Conservation (phyloP, 306 rosid genomes). For the Parietaria judaica region DNA sequence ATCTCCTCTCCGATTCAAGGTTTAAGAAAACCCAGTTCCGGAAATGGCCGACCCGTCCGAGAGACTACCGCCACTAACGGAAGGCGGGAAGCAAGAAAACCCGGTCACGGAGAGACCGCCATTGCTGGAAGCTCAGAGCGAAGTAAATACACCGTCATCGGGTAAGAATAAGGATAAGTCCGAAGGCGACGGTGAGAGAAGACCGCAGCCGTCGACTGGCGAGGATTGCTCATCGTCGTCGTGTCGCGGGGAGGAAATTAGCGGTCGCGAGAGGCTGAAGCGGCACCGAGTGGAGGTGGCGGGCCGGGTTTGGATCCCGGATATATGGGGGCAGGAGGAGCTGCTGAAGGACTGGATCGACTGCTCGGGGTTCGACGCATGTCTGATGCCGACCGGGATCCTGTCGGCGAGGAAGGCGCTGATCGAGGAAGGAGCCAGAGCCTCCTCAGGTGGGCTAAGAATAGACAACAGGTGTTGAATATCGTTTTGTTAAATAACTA, state of each 20-base stretch:
- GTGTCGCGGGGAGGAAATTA: constrained; percentile 24
- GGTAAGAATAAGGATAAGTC: background rate
- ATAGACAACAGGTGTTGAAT: constrained; percentile 56
- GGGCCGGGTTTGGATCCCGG: constrained; percentile 84
- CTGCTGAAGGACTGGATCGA: constrained; percentile 80
- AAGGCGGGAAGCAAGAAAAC: background rate
- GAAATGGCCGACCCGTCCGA: constrained; percentile 21
- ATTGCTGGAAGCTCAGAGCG: background rate
- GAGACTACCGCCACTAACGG: background rate
- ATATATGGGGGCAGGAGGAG: constrained; percentile 89
- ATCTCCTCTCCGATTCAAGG: background rate
- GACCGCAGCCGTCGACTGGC: too few relatives aligned
- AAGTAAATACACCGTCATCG: background rate
- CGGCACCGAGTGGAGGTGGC: constrained; percentile 59
- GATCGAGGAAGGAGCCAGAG: constrained; percentile 48
- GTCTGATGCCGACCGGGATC: constrained; percentile 48
- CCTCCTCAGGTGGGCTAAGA: constrained; percentile 31
- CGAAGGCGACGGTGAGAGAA: background rate
- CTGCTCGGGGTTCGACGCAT: constrained; percentile 63
- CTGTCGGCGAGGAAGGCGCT: constrained; percentile 59
- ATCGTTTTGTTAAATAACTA: background rate
- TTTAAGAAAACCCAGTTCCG: background rate
- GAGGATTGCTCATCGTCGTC: background rate
- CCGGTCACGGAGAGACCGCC: background rate
- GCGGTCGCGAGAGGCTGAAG: constrained; percentile 72